Percentiles rank a stretch among this genome's conserved stretches.
Evolutionary conservation across 2,329 filamentous ascomycete genomes (phyloP).

Genomic region (Phaeosphaeriaceae sp.): DNA sequence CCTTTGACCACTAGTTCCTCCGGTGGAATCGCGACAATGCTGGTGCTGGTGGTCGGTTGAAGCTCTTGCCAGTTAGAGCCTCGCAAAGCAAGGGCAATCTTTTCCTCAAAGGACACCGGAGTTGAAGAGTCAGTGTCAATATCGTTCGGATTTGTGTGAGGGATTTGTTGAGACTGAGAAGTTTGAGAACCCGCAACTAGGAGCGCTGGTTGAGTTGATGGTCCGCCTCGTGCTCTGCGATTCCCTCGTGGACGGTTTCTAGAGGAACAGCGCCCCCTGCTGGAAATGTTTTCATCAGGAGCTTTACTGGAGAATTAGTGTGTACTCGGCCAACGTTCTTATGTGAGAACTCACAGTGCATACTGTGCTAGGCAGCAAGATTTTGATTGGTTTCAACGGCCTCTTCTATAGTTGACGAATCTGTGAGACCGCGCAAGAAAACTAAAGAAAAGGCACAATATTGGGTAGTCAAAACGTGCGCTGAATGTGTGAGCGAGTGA

Average conservation of each 20-base stretch:
- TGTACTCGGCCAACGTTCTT: too few relatives aligned
- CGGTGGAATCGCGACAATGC: neutral
- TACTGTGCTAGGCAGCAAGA: too few relatives aligned
- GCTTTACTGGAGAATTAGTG: neutral
- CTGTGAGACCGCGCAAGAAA: too few relatives aligned
- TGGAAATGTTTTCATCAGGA: neutral
- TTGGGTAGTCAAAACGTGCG: too few relatives aligned
- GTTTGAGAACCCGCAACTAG: neutral
- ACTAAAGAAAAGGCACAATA: too few relatives aligned
- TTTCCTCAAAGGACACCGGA: conserved; percentile 18
- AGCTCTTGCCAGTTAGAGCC: conserved; percentile 21
- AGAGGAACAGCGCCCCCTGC: neutral
- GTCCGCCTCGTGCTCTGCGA: neutral
- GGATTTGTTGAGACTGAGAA: neutral
- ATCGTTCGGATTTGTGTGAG: too few relatives aligned
- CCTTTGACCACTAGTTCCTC: neutral
- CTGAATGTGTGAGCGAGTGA: too few relatives aligned
- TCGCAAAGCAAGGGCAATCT: conserved; percentile 16
- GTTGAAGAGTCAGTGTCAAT: neutral
- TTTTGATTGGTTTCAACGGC: too few relatives aligned
- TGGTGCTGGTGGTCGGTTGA: conserved; percentile 2
- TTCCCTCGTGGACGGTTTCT: neutral
- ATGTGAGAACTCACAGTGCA: too few relatives aligned
- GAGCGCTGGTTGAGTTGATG: neutral
- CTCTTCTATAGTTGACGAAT: too few relatives aligned